Conservation (phyloP, 2,329 filamentous ascomycete genomes). For the Colletotrichum eleusines region DNA sequence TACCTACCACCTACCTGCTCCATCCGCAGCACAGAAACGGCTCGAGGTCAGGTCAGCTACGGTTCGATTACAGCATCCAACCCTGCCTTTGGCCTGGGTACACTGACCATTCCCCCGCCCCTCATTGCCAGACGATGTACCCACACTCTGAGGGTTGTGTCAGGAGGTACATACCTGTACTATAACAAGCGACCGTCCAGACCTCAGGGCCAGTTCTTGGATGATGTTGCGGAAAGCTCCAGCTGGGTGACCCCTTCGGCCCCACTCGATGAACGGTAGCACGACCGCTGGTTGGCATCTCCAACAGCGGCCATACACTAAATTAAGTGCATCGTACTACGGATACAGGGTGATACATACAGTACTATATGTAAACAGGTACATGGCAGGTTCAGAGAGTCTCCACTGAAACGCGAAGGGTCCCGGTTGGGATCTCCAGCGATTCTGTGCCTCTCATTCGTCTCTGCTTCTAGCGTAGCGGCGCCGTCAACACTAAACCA, state of each 20-base stretch:
- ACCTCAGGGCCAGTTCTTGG: slow-evolving; percentile 13
- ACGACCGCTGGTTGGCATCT: slow-evolving; percentile 31
- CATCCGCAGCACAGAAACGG: slow-evolving; percentile 13
- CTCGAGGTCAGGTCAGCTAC: background rate
- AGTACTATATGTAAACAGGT: too few relatives aligned
- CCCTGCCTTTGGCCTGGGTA: slow-evolving; percentile 4
- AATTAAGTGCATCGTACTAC: too few relatives aligned
- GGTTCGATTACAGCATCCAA: slow-evolving; percentile 6
- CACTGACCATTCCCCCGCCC: background rate
- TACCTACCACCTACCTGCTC: too few relatives aligned
- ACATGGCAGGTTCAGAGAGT: background rate
- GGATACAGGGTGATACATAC: too few relatives aligned
- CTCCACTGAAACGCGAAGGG: slow-evolving; percentile 20
- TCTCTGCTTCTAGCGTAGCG: slow-evolving; percentile 16
- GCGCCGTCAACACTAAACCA: slow-evolving; percentile 30
- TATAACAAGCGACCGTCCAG: slow-evolving; percentile 5
- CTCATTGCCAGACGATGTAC: background rate
- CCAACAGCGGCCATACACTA: background rate
- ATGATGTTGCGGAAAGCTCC: slow-evolving; percentile 34
- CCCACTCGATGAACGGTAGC: slow-evolving; percentile 13
- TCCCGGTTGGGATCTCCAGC: slow-evolving; percentile 21
- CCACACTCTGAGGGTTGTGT: background rate
- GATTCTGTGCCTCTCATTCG: slow-evolving; percentile 29
- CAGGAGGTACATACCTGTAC: slow-evolving; percentile 16
- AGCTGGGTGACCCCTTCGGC: slow-evolving; percentile 11